These are phyloP conservation scores for Zygotorulaspora mrakii DNA, from an alignment of 1,139 yeast genomes.

Conservation along the genomic window DNA sequence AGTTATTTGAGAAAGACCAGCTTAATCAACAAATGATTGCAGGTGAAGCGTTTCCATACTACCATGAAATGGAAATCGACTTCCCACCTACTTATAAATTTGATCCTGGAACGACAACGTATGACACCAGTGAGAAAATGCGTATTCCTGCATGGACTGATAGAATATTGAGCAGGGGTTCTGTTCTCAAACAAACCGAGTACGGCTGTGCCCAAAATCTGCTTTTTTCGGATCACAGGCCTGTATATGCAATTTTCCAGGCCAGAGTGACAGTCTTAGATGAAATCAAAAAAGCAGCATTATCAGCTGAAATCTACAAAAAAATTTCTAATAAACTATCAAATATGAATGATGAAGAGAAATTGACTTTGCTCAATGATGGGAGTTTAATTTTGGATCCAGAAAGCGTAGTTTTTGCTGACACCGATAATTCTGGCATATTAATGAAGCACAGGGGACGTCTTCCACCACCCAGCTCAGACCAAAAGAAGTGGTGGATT, in stretches of 20 bases:
- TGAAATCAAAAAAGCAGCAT: conserved; percentile 52
- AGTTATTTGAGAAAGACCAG: conserved; percentile 73
- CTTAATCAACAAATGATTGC: conserved; percentile 72
- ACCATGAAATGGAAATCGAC: conserved; percentile 70
- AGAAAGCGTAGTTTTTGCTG: conserved; percentile 25
- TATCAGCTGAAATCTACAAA: conserved; percentile 59
- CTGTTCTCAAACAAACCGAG: conserved; percentile 56
- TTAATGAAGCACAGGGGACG: conserved; percentile 31
- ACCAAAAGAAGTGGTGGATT: conserved; percentile 85
- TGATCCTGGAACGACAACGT: conserved; percentile 78
- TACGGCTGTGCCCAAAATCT: conserved; percentile 63
- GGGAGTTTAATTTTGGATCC: conserved; percentile 22
- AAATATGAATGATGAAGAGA: conserved; percentile 36
- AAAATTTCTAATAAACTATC: conserved; percentile 27
- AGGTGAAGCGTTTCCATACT: conserved; percentile 85
- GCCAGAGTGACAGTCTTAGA: conserved; percentile 69
- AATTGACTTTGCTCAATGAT: conserved; percentile 36
- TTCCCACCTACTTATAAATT: conserved; percentile 93
- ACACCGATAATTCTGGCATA: conserved; percentile 10
- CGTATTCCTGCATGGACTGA: conserved; percentile 98
- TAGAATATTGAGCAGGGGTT: conserved; percentile 58
- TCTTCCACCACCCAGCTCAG: conserved; percentile 88
- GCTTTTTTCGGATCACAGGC: conserved; percentile 86
- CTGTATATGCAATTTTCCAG: conserved; percentile 75
- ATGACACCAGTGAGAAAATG: conserved; percentile 88